These are phyloP conservation scores for Exophiala sp. DNA, from an alignment of 2,329 filamentous ascomycete species.

Conservation along the genomic window DNA sequence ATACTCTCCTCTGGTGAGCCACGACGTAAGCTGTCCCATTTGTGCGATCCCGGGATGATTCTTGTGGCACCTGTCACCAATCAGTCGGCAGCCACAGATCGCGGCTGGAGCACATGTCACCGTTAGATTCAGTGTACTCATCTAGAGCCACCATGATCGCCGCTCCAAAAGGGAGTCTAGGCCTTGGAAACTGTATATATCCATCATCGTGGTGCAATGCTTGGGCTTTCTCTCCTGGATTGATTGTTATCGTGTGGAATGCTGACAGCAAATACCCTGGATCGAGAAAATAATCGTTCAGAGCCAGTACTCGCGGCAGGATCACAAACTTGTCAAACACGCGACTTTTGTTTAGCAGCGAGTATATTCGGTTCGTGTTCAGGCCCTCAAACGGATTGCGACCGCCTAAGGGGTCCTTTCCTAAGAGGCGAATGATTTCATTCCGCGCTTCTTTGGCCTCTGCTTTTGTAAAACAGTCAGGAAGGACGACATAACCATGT, in stretches of 20 bases:
- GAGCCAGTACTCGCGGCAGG: constrained; percentile 35
- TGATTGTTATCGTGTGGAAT: constrained; percentile 40
- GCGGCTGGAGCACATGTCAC: constrained; percentile 21
- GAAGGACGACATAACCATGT: constrained; percentile 39
- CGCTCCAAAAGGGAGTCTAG: constrained; percentile 34
- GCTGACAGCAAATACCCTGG: constrained; percentile 36
- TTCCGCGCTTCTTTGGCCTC: constrained; percentile 33
- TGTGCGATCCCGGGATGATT: constrained; percentile 37
- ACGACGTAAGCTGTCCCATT: constrained; percentile 32
- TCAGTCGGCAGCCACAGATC: constrained; percentile 25
- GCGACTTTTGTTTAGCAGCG: constrained; percentile 39
- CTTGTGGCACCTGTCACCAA: constrained; percentile 30
- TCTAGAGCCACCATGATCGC: constrained; percentile 33
- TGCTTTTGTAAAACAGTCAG: constrained; percentile 32
- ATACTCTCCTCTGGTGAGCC: constrained; percentile 31
- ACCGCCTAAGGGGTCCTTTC: constrained; percentile 30
- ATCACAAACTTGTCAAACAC: constrained; percentile 39
- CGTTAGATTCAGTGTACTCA: constrained; percentile 26
- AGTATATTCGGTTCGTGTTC: constrained; percentile 39
- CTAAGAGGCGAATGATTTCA: constrained; percentile 36
- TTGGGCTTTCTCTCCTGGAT: constrained; percentile 38
- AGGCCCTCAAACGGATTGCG: constrained; percentile 39
- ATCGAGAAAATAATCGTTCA: constrained; percentile 43
- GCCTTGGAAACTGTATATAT: constrained; percentile 35
- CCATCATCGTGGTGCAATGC: constrained; percentile 37